Base-by-base conservation (phyloP, 352 stramenopile species). In the Globisporangium takayamanum region DNA sequence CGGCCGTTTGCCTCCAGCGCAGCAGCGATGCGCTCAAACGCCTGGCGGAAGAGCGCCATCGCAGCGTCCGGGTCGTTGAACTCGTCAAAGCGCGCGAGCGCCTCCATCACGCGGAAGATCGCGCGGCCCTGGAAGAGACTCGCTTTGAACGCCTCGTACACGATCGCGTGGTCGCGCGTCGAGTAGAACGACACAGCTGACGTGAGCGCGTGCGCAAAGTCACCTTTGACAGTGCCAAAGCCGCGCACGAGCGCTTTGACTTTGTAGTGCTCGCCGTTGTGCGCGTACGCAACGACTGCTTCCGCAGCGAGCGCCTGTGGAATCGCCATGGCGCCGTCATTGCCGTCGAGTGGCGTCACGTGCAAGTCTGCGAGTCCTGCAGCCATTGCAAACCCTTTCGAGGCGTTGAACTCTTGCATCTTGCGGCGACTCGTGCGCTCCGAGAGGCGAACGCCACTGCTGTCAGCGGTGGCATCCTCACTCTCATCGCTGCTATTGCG, bases 261-360 rank as follows among this genome's bases (percentile, higher is more conserved):
- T 63, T 88, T 87, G 48, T 74, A 51, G 22, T 74, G 59, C 16
- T 86, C 68, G 26, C 64, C 66, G 20, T 66, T 81, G 10, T 59
- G 60, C 0, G 74, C 63, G 50, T 78, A 88, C 11, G 71, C 66
- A 5, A 64, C 51, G 10, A 84, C 56, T 8, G 63, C 68, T 26
- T 78, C 67, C 48, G 69, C 66, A 10, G 76, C 64, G 18, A 84
- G 56, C 54, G 62, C 73, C 15, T 55, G 25, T 2, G 67, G 60
- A n/a, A 82, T 66, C 36, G 50, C 59, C 8, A 50, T 66, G 25
- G 48, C 55, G 3, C n/a, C 41, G 41, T 42, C 45, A 25, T 65
- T 50, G 30, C 41, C 30, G 18, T 48, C 28, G 26, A 49, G 22
- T 5, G 53, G 25, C 14, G n/a, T n/a, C 11, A 46, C 50, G 20